Base-by-base conservation (phyloP, 495 filamentous ascomycete genomes). In the Penicillium samsonianum region DNA sequence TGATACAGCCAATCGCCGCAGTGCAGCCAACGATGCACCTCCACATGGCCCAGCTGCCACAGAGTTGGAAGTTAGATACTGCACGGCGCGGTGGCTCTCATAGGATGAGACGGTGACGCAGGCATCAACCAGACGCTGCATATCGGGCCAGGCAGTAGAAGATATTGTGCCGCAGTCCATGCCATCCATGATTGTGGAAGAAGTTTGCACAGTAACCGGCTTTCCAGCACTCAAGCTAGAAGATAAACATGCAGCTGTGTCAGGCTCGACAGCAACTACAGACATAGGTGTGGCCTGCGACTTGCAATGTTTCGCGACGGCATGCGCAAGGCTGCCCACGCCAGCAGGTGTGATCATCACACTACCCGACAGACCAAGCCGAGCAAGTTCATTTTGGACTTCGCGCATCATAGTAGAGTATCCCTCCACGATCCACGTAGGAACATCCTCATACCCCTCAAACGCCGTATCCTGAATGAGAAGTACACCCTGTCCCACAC, bases 381-480 rank as follows among this genome's bases (percentile, higher is more conserved):
- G 56, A 4, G 60, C 51, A 25, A 86, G 57, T 60, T 88, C 84
- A 9, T 72, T 67, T 25, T 89, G 86, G 4, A 78, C 72, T 66
- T 91, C 88, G 4, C 64, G 51, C 61, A 90, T 73, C 82, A 90
- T 83, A 0, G 86, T 89, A 12, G 75, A 78, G 62, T 91, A 91
- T 5, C 88, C 88, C 14, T 90, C 85, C 1, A 88, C 83, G 26
- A 90, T 85, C 86, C 87, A 90, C 63, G 80, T 53, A 0, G 87
- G 86, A 2, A 90, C 78, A 51, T 84, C 73, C 49, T 84, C 77
- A 57, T 87, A 88, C 1, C 79, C 82, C 1, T 78, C 73, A 65
- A 86, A 87, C 1, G 83, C 78, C 9, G 79, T 84, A 64, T 90
- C 87, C 72, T 86, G 80, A 11, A 90, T 78, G 50, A 91, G 65